Conservation (phyloP, 805 yeast genomes). For the Jamesozyma hellenica region DNA sequence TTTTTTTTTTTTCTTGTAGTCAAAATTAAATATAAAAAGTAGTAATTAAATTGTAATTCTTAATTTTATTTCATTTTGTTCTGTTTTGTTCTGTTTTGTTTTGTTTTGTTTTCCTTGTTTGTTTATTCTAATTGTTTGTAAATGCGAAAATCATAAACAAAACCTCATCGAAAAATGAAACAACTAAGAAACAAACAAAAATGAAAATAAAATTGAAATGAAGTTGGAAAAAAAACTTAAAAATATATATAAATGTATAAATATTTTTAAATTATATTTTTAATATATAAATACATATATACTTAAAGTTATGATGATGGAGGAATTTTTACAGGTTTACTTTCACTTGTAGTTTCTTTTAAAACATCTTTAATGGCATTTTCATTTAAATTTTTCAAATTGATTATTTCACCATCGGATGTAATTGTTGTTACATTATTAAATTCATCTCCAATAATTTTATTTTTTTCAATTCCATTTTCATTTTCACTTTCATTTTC, state of each 20-base stretch:
- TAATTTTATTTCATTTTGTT: background rate
- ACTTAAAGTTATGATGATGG: background rate
- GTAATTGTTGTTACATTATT: background rate
- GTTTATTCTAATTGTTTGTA: background rate
- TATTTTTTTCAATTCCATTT: background rate
- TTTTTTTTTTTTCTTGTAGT: too few species aligned
- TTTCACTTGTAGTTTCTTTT: constrained; percentile 15
- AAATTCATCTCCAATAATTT: background rate
- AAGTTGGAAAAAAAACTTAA: too few species aligned
- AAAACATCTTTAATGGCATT: constrained; percentile 14
- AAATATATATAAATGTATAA: too few species aligned
- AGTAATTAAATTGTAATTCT: too few species aligned
- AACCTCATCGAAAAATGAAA: too few species aligned
- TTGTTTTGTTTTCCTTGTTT: background rate
- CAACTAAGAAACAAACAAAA: too few species aligned
- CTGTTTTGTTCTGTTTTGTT: background rate
- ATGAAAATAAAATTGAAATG: too few species aligned
- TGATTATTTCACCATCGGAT: background rate
- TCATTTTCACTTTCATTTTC: background rate
- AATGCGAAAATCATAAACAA: background rate
- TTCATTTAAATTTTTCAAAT: constrained; percentile 4
- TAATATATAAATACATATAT: too few species aligned
- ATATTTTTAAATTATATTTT: too few species aligned
- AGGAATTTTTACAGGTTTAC: constrained; percentile 5
- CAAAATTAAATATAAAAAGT: too few species aligned